phyloP scores from a whole-genome alignment of 1,284 basidiomycete genomes.

The Somion occarium region DNA sequence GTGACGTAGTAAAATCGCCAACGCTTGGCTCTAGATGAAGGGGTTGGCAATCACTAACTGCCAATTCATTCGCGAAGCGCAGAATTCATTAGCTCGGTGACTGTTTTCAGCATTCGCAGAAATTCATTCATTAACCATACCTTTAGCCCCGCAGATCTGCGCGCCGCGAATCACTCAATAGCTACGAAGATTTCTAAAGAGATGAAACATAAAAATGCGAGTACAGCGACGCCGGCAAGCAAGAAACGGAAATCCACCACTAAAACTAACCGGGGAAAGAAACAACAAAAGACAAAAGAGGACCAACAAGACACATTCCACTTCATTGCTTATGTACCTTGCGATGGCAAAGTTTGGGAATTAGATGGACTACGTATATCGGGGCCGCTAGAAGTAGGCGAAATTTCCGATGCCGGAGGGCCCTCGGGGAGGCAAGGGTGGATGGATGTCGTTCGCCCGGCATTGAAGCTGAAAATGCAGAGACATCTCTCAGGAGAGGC shows the following conservation, averaged over 20 bases:
- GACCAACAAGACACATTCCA: conserved; percentile 47
- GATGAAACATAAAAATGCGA: conserved; percentile 23
- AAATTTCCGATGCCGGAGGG: conserved; percentile 28
- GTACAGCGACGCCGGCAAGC: conserved; percentile 25
- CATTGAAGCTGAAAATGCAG: conserved; percentile 55
- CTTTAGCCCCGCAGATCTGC: conserved; percentile 41
- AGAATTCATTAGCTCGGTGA: conserved; percentile 56
- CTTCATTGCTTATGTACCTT: conserved; percentile 61
- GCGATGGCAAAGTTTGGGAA: conserved; percentile 60
- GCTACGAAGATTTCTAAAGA: conserved; percentile 40
- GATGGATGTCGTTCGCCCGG: conserved; percentile 59
- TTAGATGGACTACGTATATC: conserved; percentile 34
- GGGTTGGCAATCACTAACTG: conserved; percentile 56
- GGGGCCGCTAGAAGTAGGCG: conserved; percentile 58
- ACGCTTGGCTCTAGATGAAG: conserved; percentile 42
- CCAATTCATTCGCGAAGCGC: conserved; percentile 43
- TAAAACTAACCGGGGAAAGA: conserved; percentile 19
- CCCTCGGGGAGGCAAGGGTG: conserved; percentile 27
- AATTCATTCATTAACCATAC: conserved; percentile 1
- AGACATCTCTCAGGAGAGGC: conserved; percentile 41
- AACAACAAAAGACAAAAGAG: conserved; percentile 19
- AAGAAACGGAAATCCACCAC: conserved; percentile 35
- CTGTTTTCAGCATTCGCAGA: conserved; percentile 3
- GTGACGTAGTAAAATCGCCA: background rate
- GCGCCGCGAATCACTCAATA: conserved; percentile 42